phyloP scores from a whole-genome alignment of 176 grass and related monocot genomes.

The Pontederia crassipes region DNA sequence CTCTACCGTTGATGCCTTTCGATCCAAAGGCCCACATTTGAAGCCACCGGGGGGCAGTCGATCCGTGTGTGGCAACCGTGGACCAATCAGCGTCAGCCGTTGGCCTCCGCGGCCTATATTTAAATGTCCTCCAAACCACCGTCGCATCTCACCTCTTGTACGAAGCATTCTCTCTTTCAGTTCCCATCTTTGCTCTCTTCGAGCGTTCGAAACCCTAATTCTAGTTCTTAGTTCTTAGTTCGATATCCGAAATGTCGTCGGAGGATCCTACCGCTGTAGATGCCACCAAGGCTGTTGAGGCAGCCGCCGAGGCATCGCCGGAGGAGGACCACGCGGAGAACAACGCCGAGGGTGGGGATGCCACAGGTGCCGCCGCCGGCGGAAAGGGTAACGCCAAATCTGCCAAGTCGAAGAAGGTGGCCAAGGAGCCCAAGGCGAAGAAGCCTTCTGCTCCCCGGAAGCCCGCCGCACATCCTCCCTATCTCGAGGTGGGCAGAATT shows the following conservation, averaged over 20 bases:
- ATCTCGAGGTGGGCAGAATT: constrained; percentile 41
- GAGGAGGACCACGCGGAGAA: constrained; percentile 14
- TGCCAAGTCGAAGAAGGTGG: constrained; percentile 29
- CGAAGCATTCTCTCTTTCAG: constrained; percentile 3
- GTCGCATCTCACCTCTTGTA: background rate
- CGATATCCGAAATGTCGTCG: constrained; percentile 18
- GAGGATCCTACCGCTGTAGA: constrained; percentile 16
- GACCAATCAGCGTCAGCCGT: constrained; percentile 30
- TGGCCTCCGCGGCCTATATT: constrained; percentile 20
- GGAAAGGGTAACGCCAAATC: background rate
- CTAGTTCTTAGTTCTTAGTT: background rate
- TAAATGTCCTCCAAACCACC: constrained; percentile 18
- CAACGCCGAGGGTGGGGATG: background rate
- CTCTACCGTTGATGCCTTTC: background rate
- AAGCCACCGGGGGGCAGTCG: background rate
- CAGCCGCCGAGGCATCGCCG: constrained; percentile 12
- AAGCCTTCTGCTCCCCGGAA: constrained; percentile 28
- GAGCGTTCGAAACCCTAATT: background rate
- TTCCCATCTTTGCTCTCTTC: background rate
- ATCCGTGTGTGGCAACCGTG: constrained; percentile 33
- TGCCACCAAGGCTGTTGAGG: constrained; percentile 9
- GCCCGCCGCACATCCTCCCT: constrained; percentile 50
- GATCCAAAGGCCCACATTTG: constrained; percentile 25
- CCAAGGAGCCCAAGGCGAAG: constrained; percentile 60
- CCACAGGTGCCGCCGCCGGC: background rate